phyloP scores from a whole-genome alignment of 306 rosid species.

The Prunus mume region DNA sequence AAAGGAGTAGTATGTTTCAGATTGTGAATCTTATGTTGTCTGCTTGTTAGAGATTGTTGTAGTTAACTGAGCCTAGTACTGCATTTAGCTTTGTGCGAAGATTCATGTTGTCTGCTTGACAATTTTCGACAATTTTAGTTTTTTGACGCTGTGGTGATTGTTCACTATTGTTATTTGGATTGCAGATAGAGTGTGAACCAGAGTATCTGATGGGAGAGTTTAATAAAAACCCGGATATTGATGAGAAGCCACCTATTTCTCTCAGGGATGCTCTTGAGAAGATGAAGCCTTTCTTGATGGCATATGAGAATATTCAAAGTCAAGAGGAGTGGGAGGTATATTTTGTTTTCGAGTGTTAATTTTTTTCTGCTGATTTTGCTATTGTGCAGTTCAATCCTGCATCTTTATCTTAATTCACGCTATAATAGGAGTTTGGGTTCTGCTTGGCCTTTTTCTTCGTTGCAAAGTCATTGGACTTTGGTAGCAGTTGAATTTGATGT shows the following conservation, averaged over 20 bases:
- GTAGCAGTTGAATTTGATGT: neutral
- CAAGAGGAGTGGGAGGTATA: conserved; percentile 98
- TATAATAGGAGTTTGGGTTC: neutral
- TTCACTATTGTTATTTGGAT: conserved; percentile 22
- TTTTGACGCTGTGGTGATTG: neutral
- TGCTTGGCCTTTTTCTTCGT: neutral
- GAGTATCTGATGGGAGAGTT: conserved; percentile 82
- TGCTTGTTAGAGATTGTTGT: neutral
- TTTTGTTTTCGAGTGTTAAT: conserved; percentile 21
- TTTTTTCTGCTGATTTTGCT: conserved; percentile 4
- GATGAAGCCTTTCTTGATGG: conserved; percentile 93
- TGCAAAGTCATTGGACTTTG: neutral
- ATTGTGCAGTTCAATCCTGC: neutral
- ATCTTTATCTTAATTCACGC: neutral
- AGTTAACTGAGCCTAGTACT: neutral
- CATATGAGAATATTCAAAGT: conserved; percentile 76
- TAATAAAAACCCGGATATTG: conserved; percentile 79
- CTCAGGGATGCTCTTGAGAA: conserved; percentile 87
- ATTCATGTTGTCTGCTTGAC: neutral
- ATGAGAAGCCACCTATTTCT: conserved; percentile 79
- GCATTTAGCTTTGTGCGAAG: neutral
- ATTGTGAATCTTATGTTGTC: neutral
- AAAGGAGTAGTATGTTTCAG: neutral
- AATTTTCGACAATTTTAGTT: neutral
- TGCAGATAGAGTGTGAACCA: conserved; percentile 90